Evolutionary conservation across 2,329 filamentous ascomycete genomes (phyloP).

Genomic region (Fusarium beomiforme): DNA sequence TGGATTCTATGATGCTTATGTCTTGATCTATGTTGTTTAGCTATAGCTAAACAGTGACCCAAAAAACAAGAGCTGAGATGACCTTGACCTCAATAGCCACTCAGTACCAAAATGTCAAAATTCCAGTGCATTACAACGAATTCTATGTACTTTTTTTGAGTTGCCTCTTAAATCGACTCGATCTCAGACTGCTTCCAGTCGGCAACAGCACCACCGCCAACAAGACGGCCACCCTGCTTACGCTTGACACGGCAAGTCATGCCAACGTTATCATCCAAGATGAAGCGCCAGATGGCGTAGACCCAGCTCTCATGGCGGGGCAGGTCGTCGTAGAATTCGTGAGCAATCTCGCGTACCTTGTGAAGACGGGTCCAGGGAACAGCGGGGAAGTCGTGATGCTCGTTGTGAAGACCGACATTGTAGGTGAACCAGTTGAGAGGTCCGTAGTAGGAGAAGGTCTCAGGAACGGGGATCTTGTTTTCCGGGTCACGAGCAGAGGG

Average conservation of each 20-base stretch:
- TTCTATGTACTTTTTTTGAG: not conserved
- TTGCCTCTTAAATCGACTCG: slow-evolving; percentile 61
- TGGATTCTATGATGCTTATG: slow-evolving; percentile 2
- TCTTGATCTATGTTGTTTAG: not conserved
- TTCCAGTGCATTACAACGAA: not conserved
- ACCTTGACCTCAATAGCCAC: not conserved
- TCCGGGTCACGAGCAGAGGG: slow-evolving; percentile 65
- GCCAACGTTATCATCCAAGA: slow-evolving; percentile 88
- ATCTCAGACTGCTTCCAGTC: slow-evolving; percentile 76
- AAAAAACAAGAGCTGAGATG: not conserved
- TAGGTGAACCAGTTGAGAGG: slow-evolving; percentile 92
- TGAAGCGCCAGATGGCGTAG: slow-evolving; percentile 94
- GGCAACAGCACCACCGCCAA: slow-evolving; percentile 58
- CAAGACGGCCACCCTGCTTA: slow-evolving; percentile 75
- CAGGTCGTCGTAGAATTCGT: slow-evolving; percentile 90
- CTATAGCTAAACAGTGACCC: not conserved
- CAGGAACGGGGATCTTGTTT: slow-evolving; percentile 76
- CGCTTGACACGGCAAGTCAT: slow-evolving; percentile 94
- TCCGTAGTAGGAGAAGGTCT: slow-evolving; percentile 98
- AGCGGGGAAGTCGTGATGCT: slow-evolving; percentile 98
- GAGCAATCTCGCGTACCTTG: slow-evolving; percentile 79
- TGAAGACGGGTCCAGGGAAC: slow-evolving; percentile 92
- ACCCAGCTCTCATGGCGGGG: slow-evolving; percentile 91
- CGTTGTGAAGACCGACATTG: slow-evolving; percentile 97
- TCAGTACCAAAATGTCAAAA: not conserved